Evolutionary conservation across 202 grass and related monocot species (phyloP).

Genomic region (Zoysia matrella): DNA sequence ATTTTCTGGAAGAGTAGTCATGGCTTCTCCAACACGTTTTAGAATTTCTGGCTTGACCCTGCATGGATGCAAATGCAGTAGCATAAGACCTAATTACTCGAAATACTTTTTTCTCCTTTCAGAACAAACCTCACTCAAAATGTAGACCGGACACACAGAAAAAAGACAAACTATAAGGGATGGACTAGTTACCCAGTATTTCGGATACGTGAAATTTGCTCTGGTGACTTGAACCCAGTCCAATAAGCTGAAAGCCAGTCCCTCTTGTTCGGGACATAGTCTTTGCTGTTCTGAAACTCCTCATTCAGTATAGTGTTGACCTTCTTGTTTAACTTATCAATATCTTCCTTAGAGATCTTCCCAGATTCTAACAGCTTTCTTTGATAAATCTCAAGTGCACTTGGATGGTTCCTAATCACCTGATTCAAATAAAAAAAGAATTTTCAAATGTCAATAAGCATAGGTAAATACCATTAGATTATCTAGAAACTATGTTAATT

Average conservation of each 20-base stretch:
- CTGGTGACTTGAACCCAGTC: too few species aligned
- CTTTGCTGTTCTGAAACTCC: too few species aligned
- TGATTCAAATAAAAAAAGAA: slow-evolving; percentile 45
- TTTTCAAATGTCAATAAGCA: slow-evolving; percentile 19
- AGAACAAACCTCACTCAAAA: not conserved
- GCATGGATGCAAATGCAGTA: slow-evolving; percentile 43
- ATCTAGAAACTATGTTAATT: not conserved
- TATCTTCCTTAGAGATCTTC: too few species aligned
- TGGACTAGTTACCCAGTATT: slow-evolving; percentile 80
- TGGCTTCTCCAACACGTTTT: too few species aligned
- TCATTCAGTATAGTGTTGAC: too few species aligned
- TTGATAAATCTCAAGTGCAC: too few species aligned
- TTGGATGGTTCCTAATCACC: slow-evolving; percentile 46
- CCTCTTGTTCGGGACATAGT: too few species aligned
- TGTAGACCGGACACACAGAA: slow-evolving; percentile 8
- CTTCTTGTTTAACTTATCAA: too few species aligned
- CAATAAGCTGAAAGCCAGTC: too few species aligned
- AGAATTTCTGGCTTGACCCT: slow-evolving; percentile 69
- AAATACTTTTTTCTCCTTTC: not conserved
- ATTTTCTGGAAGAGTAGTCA: too few species aligned
- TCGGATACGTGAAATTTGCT: slow-evolving; percentile 89
- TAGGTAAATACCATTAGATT: not conserved
- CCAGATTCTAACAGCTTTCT: too few species aligned
- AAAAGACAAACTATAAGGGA: not conserved
- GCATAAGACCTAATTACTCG: slow-evolving; percentile 22